Evolutionary conservation across 495 filamentous ascomycete genomes (phyloP).

Genomic region (Lasiosphaeria hispida): DNA sequence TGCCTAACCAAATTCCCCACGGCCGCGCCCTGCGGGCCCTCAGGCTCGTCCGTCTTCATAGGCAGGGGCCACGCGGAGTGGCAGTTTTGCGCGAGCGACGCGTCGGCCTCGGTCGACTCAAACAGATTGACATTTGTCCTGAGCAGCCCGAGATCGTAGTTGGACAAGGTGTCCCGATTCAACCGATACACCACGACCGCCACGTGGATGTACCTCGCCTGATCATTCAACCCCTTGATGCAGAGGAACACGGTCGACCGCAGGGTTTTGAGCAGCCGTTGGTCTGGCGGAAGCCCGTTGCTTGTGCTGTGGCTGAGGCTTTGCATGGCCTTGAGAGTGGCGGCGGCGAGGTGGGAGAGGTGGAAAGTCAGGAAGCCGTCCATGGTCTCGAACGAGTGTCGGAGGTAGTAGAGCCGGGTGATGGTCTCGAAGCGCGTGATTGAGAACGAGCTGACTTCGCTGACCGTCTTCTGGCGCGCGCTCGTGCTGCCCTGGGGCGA

Average conservation of each 20-base stretch:
- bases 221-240: conserved; percentile 31
- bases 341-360: conserved; percentile 22
- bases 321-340: conserved; percentile 15
- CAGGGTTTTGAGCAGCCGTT: conserved; percentile 14
- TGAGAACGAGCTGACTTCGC: not conserved
- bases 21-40: not conserved
- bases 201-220: conserved; percentile 11
- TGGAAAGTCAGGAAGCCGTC: conserved; percentile 21
- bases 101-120: not conserved
- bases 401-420: conserved; percentile 34
- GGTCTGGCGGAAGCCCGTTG: not conserved
- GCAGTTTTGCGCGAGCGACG: conserved; percentile 1
- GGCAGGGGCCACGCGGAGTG: not conserved
- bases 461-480: not conserved
- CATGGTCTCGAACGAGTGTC: conserved; percentile 30
- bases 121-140: not conserved
- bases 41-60: not conserved
- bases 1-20: not conserved
- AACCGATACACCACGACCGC: not conserved
- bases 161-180: not conserved
- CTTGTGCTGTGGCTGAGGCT: not conserved
- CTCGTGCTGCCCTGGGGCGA: not conserved
- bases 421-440: conserved; percentile 32
- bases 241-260: conserved; percentile 32
- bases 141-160: not conserved